Evolutionary conservation across 1,284 basidiomycete species (phyloP), one percentile per base, ranked within the genome.

Genomic region (Papiliotrema laurentii): DNA sequence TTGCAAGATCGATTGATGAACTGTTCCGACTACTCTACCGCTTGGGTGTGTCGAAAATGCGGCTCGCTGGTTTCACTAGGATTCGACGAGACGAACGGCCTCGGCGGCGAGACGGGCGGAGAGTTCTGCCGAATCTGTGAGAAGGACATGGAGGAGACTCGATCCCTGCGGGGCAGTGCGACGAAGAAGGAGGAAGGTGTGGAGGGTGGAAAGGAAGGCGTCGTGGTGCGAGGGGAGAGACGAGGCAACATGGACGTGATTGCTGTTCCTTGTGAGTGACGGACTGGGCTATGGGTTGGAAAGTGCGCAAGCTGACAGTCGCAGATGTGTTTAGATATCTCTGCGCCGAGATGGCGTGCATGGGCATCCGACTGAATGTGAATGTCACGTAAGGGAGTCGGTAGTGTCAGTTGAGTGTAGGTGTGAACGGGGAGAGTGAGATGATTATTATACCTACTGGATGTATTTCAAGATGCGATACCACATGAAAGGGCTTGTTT

Each of bases 1-100:
- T 81, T 99, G 22, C 94, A 98, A 78, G 96, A 99, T 73, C 82
- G 96, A 47, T 77, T 99, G 68, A 98, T 99, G 94, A 98, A 98
- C 76, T 99, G 96, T 72, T 98, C 94, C 35, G 96, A 99, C 75
- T 98, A 98, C 74, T 96, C 92, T 30, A 97, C 93, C 0, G 88
- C 92, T 3, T 97, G 93, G 91, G 91, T 97, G 13, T 99, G 96
- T 75, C 81, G 96, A 47, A 87, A 85, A 3, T 99, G 96, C 67
- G 96, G 96, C 13, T 91, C 88, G 60, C 80, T 99, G 52, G 90
- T 97, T 60, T 93, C 92, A 21, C 80, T 98, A 41, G 96, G 92
- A 21, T 97, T 93, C 73, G 91, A 96, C 58, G 83, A 80, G 54
- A 76, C 87, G 7, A 83, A 86, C 35, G 84, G 86, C 38, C 46